phyloP scores from a whole-genome alignment of 1,284 basidiomycete genomes.

The Naganishia albida region DNA sequence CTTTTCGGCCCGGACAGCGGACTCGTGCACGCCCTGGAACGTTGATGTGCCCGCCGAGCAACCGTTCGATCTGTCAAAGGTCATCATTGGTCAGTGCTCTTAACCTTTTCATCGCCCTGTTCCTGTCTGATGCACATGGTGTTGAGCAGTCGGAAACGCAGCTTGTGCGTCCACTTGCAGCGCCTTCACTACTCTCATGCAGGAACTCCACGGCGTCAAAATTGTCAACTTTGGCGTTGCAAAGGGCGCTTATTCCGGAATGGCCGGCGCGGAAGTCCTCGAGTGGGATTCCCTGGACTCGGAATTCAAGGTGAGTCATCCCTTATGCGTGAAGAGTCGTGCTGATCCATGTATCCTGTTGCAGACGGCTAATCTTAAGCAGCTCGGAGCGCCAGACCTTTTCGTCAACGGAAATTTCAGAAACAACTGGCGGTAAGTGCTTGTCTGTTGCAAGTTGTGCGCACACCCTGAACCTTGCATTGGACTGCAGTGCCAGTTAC shows the following conservation, averaged over 20 bases:
- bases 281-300: slow-evolving; percentile 66
- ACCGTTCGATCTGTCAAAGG: slow-evolving; percentile 9
- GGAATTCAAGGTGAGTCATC: slow-evolving; percentile 58
- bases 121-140: no score
- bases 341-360: background rate
- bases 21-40: slow-evolving; percentile 30
- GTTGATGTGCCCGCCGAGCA: slow-evolving; percentile 11
- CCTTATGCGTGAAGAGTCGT: background rate
- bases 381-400: slow-evolving; percentile 63
- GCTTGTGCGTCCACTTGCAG: slow-evolving; percentile 68
- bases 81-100: slow-evolving; percentile 34
- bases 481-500: slow-evolving; percentile 4
- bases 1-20: slow-evolving; percentile 24
- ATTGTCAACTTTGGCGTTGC: slow-evolving; percentile 64
- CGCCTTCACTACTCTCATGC: slow-evolving; percentile 66
- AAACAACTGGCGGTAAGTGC: slow-evolving; percentile 55
- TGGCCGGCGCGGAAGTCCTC: slow-evolving; percentile 68
- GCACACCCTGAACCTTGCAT: no score
- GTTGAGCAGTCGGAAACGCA: slow-evolving; percentile 53
- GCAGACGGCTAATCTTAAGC: slow-evolving; percentile 61
- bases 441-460: background rate
- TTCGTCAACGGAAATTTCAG: slow-evolving; percentile 61
- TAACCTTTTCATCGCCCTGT: no score
- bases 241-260: slow-evolving; percentile 52
- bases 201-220: slow-evolving; percentile 61